phyloP scores from a whole-genome alignment of 2,329 filamentous ascomycete genomes.

The Trichoderma hamatum region DNA sequence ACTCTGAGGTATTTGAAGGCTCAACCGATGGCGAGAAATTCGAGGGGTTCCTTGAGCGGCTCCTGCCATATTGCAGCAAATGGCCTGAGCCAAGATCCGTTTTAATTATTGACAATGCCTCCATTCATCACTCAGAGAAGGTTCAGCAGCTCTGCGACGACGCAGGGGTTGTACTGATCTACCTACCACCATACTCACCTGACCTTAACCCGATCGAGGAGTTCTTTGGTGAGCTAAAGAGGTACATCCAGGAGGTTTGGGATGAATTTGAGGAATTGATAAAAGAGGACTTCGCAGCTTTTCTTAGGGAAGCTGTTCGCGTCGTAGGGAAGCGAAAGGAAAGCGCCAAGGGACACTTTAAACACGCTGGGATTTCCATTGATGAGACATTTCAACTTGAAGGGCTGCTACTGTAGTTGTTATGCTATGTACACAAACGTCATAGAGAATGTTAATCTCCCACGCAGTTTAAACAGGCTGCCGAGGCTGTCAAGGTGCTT shows the following conservation, averaged over 20 bases:
- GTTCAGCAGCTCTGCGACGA: slow-evolving; percentile 36
- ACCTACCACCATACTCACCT: slow-evolving; percentile 32
- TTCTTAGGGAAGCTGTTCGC: not conserved
- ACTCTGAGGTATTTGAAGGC: not conserved
- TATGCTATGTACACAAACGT: too few species aligned
- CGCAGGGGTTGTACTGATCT: slow-evolving; percentile 28
- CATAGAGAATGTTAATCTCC: too few species aligned
- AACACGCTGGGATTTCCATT: not conserved
- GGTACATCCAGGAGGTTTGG: too few species aligned
- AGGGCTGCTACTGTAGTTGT: too few species aligned
- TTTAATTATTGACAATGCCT: slow-evolving; percentile 43
- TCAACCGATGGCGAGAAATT: not conserved
- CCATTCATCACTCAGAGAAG: slow-evolving; percentile 35
- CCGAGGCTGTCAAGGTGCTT: too few species aligned
- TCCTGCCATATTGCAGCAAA: slow-evolving; percentile 36
- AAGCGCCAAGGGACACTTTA: not conserved
- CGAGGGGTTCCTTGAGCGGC: not conserved
- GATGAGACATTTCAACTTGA: too few species aligned
- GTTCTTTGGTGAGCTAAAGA: slow-evolving; percentile 25
- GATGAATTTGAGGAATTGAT: too few species aligned
- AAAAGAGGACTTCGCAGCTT: too few species aligned
- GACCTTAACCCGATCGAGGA: slow-evolving; percentile 36
- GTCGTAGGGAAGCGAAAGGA: not conserved
- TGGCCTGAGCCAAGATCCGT: slow-evolving; percentile 42
- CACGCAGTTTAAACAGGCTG: too few species aligned